Percentiles rank a stretch among this genome's conserved stretches.
These are phyloP conservation scores for Laetiporus sulphureus DNA, from an alignment of 1,284 basidiomycete species.

Conservation along the genomic window DNA sequence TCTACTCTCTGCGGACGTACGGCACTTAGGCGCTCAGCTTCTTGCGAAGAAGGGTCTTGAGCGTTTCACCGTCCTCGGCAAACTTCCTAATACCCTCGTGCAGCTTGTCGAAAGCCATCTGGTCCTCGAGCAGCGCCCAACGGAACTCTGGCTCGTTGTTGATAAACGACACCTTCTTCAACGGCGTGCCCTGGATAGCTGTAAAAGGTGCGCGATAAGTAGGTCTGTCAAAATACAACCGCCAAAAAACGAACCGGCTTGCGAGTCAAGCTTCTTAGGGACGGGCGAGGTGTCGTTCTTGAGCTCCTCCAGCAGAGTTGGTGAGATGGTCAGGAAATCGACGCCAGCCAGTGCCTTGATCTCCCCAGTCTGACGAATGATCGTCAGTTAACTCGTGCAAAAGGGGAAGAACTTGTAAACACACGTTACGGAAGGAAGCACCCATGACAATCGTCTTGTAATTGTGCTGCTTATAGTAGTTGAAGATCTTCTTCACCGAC, in stretches of 20 bases:
- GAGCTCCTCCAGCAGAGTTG: slow-evolving; percentile 87
- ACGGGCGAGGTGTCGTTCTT: slow-evolving; percentile 75
- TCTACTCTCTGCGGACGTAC: background rate
- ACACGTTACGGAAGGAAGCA: slow-evolving; percentile 95
- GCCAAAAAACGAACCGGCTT: slow-evolving; percentile 43
- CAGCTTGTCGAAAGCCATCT: slow-evolving; percentile 94
- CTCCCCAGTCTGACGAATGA: slow-evolving; percentile 62
- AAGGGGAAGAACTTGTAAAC: slow-evolving; percentile 18
- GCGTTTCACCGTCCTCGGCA: slow-evolving; percentile 88
- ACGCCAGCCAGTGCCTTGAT: slow-evolving; percentile 94
- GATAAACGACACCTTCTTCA: slow-evolving; percentile 81
- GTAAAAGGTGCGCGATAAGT: slow-evolving; percentile 4
- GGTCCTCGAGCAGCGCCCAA: slow-evolving; percentile 86
- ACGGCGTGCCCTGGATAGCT: slow-evolving; percentile 54
- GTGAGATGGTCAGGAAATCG: slow-evolving; percentile 95
- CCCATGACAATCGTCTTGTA: slow-evolving; percentile 99
- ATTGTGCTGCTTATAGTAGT: slow-evolving; percentile 98
- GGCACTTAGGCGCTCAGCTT: slow-evolving; percentile 58
- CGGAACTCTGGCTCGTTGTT: slow-evolving; percentile 96
- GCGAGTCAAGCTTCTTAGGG: slow-evolving; percentile 79
- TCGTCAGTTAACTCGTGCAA: slow-evolving; percentile 8
- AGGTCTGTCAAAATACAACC: background rate
- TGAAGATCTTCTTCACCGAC: slow-evolving; percentile 95
- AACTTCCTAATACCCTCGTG: slow-evolving; percentile 98
- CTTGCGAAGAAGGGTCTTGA: slow-evolving; percentile 78